Conservation (phyloP, 345 rosid species). For the Camelina laxa region DNA sequence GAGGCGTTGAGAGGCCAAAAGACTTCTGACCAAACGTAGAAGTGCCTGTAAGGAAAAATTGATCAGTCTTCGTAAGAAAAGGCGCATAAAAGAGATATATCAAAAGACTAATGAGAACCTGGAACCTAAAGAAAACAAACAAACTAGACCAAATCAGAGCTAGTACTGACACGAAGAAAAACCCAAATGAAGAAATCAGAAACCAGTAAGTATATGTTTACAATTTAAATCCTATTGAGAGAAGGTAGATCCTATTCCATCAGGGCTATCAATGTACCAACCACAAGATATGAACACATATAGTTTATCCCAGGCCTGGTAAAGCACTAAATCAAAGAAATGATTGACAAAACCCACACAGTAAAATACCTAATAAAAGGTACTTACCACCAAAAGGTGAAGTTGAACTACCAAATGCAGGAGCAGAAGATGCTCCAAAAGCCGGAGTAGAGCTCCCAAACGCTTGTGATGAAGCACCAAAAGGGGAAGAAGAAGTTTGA, state of each 20-base stretch:
- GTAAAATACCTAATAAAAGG: neutral
- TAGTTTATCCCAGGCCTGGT: slow-evolving; percentile 5
- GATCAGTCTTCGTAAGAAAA: neutral
- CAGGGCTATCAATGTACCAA: neutral
- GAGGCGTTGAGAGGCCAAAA: slow-evolving; percentile 78
- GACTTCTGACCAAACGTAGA: slow-evolving; percentile 80
- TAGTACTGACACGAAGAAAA: neutral
- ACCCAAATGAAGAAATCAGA: slow-evolving; percentile 22
- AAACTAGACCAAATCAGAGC: slow-evolving; percentile 12
- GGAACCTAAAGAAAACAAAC: neutral
- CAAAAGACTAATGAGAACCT: slow-evolving; percentile 10
- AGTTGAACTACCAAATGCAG: slow-evolving; percentile 70
- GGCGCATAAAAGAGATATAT: neutral
- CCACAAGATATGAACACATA: neutral
- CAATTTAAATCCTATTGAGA: neutral
- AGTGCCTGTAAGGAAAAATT: slow-evolving; percentile 48
- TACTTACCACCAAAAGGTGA: slow-evolving; percentile 78
- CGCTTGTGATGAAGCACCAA: slow-evolving; percentile 79
- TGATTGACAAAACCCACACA: neutral
- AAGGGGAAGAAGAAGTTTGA: slow-evolving; percentile 66
- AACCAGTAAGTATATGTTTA: slow-evolving; percentile 9
- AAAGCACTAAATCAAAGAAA: slow-evolving; percentile 8
- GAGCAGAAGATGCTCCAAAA: slow-evolving; percentile 71
- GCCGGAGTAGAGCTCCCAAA: slow-evolving; percentile 68
- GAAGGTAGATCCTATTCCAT: neutral